A percentile compares a stretch with the other conserved stretches of the same genome.
Evolutionary conservation across 2,329 filamentous ascomycete genomes (phyloP).

Genomic region (Diaporthe helianthi): DNA sequence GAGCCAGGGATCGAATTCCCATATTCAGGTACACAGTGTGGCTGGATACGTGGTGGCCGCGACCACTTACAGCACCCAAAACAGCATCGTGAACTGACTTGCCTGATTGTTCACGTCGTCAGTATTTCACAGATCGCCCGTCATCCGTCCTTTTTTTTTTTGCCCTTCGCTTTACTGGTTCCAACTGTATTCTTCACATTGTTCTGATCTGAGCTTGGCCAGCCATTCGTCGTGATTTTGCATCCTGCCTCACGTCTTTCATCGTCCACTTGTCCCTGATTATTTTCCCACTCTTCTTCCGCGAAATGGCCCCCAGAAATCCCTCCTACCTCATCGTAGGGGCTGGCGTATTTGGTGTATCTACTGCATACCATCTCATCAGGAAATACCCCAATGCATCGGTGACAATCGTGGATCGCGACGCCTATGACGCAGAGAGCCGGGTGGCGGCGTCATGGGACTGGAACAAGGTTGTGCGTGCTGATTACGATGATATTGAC

Average conservation of each 20-base stretch:
- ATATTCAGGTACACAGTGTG: conserved; percentile 18
- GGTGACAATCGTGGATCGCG: conserved; percentile 65
- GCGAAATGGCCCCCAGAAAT: neutral
- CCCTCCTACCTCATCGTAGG: conserved; percentile 65
- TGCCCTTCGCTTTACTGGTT: neutral
- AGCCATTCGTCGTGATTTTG: neutral
- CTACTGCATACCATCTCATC: conserved; percentile 69
- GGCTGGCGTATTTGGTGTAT: conserved; percentile 70
- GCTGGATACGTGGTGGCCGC: neutral
- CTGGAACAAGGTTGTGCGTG: conserved; percentile 75
- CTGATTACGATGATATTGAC: conserved; percentile 69
- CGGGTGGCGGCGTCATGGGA: conserved; percentile 71
- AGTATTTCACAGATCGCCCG: conserved; percentile 5
- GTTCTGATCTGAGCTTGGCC: neutral
- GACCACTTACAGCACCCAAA: neutral
- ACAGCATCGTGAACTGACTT: neutral
- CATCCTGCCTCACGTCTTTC: neutral
- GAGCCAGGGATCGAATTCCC: neutral
- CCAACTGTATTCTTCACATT: neutral
- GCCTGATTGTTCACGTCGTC: neutral
- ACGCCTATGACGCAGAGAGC: conserved; percentile 54
- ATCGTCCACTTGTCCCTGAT: neutral
- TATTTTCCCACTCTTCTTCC: neutral
- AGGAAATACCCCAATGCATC: conserved; percentile 55
- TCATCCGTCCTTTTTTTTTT: neutral